A percentile compares a stretch with the other conserved stretches of the same genome.
Conservation (phyloP, 2,329 filamentous ascomycete genomes). For the Didymellaceae sp. region DNA sequence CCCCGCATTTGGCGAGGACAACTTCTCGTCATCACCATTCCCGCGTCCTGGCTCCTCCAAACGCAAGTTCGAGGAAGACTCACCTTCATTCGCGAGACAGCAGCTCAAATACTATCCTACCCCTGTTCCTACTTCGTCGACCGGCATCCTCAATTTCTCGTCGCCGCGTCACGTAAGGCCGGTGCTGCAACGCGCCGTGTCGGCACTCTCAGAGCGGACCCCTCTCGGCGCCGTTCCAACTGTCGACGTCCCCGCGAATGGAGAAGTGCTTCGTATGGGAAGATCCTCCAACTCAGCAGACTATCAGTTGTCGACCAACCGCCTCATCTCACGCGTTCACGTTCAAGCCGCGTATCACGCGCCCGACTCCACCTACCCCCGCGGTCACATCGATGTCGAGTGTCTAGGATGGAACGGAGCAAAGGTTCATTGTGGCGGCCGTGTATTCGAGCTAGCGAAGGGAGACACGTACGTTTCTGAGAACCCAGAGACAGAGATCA, state of each 20-base stretch:
- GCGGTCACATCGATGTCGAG: slow-evolving; percentile 82
- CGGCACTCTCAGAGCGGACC: slow-evolving; percentile 73
- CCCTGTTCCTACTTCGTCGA: slow-evolving; percentile 91
- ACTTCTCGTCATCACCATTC: slow-evolving; percentile 81
- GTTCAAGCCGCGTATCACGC: slow-evolving; percentile 85
- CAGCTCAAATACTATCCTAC: slow-evolving; percentile 81
- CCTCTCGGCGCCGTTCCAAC: slow-evolving; percentile 85
- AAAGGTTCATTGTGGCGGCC: slow-evolving; percentile 88
- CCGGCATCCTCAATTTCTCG: slow-evolving; percentile 86
- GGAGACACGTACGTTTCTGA: slow-evolving; percentile 90
- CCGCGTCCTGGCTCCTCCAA: slow-evolving; percentile 68
- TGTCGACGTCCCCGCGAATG: slow-evolving; percentile 79
- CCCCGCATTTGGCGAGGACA: slow-evolving; percentile 68
- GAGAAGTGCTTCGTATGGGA: slow-evolving; percentile 84
- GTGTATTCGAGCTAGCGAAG: slow-evolving; percentile 84
- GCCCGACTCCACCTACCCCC: slow-evolving; percentile 69
- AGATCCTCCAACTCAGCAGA: slow-evolving; percentile 95
- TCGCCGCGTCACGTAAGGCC: slow-evolving; percentile 62
- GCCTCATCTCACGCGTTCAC: slow-evolving; percentile 90
- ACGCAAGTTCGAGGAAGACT: slow-evolving; percentile 65
- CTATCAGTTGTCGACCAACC: slow-evolving; percentile 90
- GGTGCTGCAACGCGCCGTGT: slow-evolving; percentile 63
- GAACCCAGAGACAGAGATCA: slow-evolving; percentile 85
- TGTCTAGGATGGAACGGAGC: slow-evolving; percentile 97
- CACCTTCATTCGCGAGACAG: slow-evolving; percentile 54